Evolutionary conservation across 148 eudicot species (phyloP).

Genomic region (Pharnaceum exiguum): DNA sequence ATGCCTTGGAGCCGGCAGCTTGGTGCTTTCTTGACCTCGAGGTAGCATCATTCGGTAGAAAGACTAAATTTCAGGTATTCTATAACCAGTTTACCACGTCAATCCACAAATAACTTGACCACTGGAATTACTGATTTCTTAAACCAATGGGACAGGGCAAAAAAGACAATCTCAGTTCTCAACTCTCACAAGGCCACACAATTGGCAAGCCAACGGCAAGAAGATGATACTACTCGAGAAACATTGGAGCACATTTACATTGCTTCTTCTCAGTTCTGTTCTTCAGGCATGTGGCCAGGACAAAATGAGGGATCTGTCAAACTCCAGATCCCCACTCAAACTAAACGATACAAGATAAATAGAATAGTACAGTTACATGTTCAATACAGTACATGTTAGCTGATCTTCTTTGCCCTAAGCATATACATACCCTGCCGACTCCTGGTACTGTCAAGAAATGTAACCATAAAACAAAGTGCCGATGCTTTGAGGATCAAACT

Average conservation of each 20-base stretch:
- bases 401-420: neutral
- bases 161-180: too few species aligned
- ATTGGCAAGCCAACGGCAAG: conserved; percentile 1
- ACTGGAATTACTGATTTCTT: too few species aligned
- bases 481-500: neutral
- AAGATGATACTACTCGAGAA: neutral
- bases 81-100: too few species aligned
- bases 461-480: conserved; percentile 6
- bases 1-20: too few species aligned
- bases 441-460: neutral
- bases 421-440: conserved; percentile 8
- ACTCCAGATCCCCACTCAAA: conserved; percentile 1
- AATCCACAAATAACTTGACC: too few species aligned
- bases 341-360: conserved; percentile 4
- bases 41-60: too few species aligned
- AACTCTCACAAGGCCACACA: too few species aligned
- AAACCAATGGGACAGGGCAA: too few species aligned
- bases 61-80: too few species aligned
- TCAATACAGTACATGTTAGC: conserved; percentile 18
- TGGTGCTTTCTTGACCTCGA: too few species aligned
- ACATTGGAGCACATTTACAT: conserved; percentile 23
- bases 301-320: conserved; percentile 4
- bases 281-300: conserved; percentile 9
- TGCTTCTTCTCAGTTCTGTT: conserved; percentile 6
- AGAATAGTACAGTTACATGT: too few species aligned